A percentile compares a stretch with the other conserved stretches of the same genome.
These are phyloP conservation scores for Dorcoceras hygrometricum DNA, from an alignment of 257 asterid species.

Conservation along the genomic window DNA sequence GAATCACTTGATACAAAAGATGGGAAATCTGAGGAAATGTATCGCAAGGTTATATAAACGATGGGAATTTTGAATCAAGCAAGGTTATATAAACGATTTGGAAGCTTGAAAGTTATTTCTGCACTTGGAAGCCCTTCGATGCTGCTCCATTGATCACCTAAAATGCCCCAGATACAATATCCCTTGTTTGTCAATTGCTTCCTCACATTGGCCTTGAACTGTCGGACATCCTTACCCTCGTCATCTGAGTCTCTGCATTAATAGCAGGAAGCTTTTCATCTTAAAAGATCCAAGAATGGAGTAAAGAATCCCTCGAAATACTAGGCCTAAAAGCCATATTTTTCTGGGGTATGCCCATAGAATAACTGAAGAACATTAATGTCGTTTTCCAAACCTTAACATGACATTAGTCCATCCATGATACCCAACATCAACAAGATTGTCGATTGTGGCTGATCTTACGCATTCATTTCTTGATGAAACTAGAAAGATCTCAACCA, in stretches of 20 bases:
- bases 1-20: too few species aligned
- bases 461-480: slow-evolving; percentile 72
- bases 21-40: neutral
- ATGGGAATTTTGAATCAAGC: slow-evolving; percentile 31
- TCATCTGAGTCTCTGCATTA: slow-evolving; percentile 42
- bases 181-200: slow-evolving; percentile 48
- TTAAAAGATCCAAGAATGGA: neutral
- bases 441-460: slow-evolving; percentile 68
- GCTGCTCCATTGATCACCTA: slow-evolving; percentile 87
- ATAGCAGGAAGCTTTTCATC: neutral
- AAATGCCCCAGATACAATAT: slow-evolving; percentile 52
- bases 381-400: slow-evolving; percentile 41
- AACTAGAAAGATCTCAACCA: slow-evolving; percentile 58
- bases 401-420: slow-evolving; percentile 70
- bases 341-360: neutral
- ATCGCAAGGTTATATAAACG: neutral
- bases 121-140: slow-evolving; percentile 55
- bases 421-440: slow-evolving; percentile 66
- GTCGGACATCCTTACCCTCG: slow-evolving; percentile 38
- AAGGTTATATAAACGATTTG: slow-evolving; percentile 63
- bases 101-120: slow-evolving; percentile 66
- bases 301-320: neutral
- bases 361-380: neutral
- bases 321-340: neutral
- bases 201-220: slow-evolving; percentile 54